Evolutionary conservation across 768 basidiomycete genomes (phyloP).

Genomic region (Hemileccinum rubropunctum): DNA sequence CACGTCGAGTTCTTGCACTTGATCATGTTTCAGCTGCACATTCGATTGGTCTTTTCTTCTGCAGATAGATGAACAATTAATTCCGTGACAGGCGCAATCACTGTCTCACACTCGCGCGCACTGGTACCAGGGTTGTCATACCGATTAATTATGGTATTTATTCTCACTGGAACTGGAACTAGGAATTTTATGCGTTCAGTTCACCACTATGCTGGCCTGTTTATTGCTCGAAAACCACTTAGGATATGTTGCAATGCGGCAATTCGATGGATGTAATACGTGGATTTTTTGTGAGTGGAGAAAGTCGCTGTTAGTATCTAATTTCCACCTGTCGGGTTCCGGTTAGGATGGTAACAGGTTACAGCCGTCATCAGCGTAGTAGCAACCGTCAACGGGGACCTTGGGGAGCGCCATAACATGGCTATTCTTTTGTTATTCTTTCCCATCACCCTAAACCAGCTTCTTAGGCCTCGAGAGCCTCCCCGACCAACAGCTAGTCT

Average conservation of each 20-base stretch:
- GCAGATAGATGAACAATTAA: neutral
- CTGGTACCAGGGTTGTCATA: neutral
- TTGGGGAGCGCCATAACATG: neutral
- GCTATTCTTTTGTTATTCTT: constrained; percentile 10
- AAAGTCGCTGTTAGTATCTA: neutral
- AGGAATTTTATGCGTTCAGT: neutral
- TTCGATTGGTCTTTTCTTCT: neutral
- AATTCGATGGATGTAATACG: neutral
- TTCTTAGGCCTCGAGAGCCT: constrained; percentile 1
- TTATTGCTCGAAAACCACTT: neutral
- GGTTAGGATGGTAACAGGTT: constrained; percentile 15
- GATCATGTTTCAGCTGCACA: constrained; percentile 4
- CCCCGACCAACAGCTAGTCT: constrained; percentile 42
- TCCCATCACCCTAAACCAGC: constrained; percentile 28
- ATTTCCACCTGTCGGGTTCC: neutral
- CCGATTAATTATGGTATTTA: neutral
- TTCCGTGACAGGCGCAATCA: neutral
- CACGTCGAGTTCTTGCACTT: neutral
- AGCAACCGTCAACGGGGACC: constrained; percentile 15
- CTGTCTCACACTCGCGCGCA: neutral
- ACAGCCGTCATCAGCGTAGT: constrained; percentile 10
- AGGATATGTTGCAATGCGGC: neutral
- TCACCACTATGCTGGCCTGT: neutral
- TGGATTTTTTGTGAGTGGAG: neutral
- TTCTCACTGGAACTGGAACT: neutral